These are phyloP conservation scores for Diddensiella santjacobensis DNA, from an alignment of 805 yeast species.

Conservation along the genomic window DNA sequence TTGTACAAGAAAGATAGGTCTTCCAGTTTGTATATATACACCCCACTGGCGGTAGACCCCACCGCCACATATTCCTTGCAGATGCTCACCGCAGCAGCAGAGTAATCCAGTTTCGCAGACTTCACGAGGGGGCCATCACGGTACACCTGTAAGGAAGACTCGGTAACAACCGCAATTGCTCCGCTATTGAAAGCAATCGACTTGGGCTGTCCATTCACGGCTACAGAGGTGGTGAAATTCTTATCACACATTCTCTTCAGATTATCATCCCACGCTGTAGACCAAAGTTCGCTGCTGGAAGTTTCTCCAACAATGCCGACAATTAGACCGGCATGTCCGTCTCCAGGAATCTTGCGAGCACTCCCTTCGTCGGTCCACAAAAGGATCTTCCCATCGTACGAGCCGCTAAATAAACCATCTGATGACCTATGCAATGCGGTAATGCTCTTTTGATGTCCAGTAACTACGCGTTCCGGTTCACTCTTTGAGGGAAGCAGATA, in stretches of 20 bases:
- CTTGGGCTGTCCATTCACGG: slow-evolving; percentile 48
- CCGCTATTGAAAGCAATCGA: slow-evolving; percentile 40
- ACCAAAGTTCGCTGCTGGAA: slow-evolving; percentile 34
- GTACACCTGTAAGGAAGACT: slow-evolving; percentile 39
- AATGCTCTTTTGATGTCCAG: slow-evolving; percentile 81
- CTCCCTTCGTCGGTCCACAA: slow-evolving; percentile 49
- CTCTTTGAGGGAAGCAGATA: slow-evolving; percentile 42
- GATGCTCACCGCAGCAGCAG: slow-evolving; percentile 47
- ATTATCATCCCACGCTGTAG: slow-evolving; percentile 91
- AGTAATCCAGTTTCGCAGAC: slow-evolving; percentile 34
- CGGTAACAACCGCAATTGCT: slow-evolving; percentile 43
- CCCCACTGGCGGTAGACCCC: slow-evolving; percentile 42
- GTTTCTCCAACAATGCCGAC: slow-evolving; percentile 44
- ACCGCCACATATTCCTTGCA: slow-evolving; percentile 45
- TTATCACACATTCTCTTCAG: slow-evolving; percentile 40
- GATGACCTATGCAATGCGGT: slow-evolving; percentile 48
- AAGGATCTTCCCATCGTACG: slow-evolving; percentile 73
- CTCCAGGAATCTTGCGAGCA: slow-evolving; percentile 37
- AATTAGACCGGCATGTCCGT: slow-evolving; percentile 63
- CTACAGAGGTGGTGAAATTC: slow-evolving; percentile 34
- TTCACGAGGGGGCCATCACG: slow-evolving; percentile 29
- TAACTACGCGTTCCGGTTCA: slow-evolving; percentile 41
- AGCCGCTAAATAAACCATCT: slow-evolving; percentile 52
- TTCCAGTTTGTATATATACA: slow-evolving; percentile 41
- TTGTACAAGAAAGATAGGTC: slow-evolving; percentile 27